These are phyloP conservation scores for Lactarius indigo DNA, from an alignment of 768 basidiomycete genomes.

Conservation along the genomic window DNA sequence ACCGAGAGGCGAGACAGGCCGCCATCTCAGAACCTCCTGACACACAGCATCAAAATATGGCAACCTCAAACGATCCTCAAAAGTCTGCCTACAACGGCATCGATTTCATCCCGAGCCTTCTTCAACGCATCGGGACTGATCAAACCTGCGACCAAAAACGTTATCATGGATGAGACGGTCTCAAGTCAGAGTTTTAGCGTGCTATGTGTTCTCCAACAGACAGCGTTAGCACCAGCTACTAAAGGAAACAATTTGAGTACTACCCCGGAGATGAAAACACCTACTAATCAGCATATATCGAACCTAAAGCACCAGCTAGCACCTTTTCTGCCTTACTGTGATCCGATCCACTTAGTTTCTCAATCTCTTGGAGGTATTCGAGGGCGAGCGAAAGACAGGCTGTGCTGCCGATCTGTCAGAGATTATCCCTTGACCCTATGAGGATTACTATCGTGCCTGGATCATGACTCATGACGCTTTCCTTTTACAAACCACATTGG, in stretches of 20 bases:
- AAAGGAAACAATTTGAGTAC: background rate
- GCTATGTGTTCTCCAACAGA: background rate
- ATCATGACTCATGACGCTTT: background rate
- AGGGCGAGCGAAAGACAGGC: conserved; percentile 2
- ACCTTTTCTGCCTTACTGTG: background rate
- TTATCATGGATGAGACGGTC: too few relatives aligned
- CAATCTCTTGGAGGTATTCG: background rate
- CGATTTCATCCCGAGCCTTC: too few relatives aligned
- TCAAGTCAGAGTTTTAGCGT: too few relatives aligned
- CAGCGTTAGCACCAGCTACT: background rate
- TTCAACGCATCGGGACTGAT: too few relatives aligned
- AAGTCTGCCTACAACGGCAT: too few relatives aligned
- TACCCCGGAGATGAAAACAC: background rate
- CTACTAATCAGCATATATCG: background rate
- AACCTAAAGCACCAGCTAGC: background rate
- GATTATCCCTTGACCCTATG: background rate
- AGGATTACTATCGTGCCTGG: background rate
- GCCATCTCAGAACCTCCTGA: conserved; percentile 1
- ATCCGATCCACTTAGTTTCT: background rate
- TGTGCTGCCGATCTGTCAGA: background rate
- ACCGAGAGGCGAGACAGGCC: conserved; percentile 3
- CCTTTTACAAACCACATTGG: conserved; percentile 5
- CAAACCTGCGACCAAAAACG: too few relatives aligned
- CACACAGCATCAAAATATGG: conserved; percentile 3
- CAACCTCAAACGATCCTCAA: background rate